Base-by-base conservation (phyloP, 768 basidiomycete genomes). In the Boletus reticuloceps region DNA sequence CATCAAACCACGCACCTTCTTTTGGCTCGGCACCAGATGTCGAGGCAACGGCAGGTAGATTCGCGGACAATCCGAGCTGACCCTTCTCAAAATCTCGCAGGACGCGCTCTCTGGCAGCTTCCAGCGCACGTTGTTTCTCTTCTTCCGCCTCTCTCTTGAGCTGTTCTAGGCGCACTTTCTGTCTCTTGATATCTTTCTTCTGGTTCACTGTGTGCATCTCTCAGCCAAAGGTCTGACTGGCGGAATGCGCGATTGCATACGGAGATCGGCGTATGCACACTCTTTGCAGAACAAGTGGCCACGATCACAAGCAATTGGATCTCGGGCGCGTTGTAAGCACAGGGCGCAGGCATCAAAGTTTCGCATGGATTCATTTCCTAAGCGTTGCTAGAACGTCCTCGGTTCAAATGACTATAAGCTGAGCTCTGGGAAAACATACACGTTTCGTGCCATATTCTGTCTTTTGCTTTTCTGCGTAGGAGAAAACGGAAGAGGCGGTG, bases 271-370 rank as follows among this genome's bases (percentile, higher is more conserved):
- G 56, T 94, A 84, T 25, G 88, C 88, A 64, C 97, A 98, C 74
- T 98, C 96, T 68, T 89, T 92, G 79, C 97, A 99, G 70, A 94
- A 98, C 22, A 98, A 62, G 72, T 98, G 97, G 0, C 97, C 97
- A 48, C 90, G 82, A 20, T 74, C 63, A 64, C 97, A 98, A 12
- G 87, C 82, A 34, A 95, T 76, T 0, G 96, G 93, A 49, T 94
- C 88, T 46, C 90, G 76, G 6, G 91, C 94, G 40, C 81, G 79
- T 51, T 91, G 85, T 36, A 97, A 76, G 69, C 96, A 99, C 14
- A 97, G 80, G 6, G 89, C 80, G 68, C 97, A 98, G 1, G 92
- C 86, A 70, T 97, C 92, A 69, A 97, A 94, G 49, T 82, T 82
- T 38, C 93, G 85, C 89, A 95, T 92, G 12, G 89, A 94, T 70